Conservation (phyloP, 2,329 filamentous ascomycete genomes). For the Waltergamsia citrina region DNA sequence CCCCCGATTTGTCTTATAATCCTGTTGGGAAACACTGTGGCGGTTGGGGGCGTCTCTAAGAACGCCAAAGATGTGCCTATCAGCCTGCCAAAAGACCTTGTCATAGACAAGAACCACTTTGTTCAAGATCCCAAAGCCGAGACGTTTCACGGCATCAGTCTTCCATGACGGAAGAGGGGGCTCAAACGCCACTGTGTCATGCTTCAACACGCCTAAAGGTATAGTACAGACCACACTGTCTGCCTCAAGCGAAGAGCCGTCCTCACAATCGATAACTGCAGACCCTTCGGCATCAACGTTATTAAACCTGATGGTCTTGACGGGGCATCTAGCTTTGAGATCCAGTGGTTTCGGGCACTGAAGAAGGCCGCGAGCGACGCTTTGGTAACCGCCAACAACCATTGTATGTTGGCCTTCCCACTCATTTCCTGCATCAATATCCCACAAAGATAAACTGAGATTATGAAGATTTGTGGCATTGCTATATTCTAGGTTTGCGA, state of each 20-base stretch:
- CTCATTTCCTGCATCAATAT: conserved; percentile 95
- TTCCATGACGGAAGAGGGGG: conserved; percentile 88
- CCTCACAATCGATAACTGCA: conserved; percentile 62
- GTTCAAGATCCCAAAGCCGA: conserved; percentile 91
- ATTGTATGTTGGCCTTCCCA: conserved; percentile 94
- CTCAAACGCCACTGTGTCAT: conserved; percentile 73
- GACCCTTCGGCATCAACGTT: conserved; percentile 32
- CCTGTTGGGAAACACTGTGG: conserved; percentile 65
- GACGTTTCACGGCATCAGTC: conserved; percentile 63
- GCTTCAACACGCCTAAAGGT: conserved; percentile 84
- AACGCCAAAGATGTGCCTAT: conserved; percentile 88
- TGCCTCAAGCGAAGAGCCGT: conserved; percentile 70
- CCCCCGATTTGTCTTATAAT: conserved; percentile 73
- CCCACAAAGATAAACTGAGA: conserved; percentile 85
- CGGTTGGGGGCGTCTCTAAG: conserved; percentile 63
- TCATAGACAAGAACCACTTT: conserved; percentile 91
- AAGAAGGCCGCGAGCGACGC: conserved; percentile 79
- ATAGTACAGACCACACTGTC: conserved; percentile 87
- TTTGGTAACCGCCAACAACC: conserved; percentile 88
- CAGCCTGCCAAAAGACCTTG: conserved; percentile 80
- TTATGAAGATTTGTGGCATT: conserved; percentile 84
- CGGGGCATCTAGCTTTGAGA: conserved; percentile 62
- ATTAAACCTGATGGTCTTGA: conserved; percentile 63
- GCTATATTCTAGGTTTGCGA: conserved; percentile 95
- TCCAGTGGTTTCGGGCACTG: conserved; percentile 68